Evolutionary conservation across 495 filamentous ascomycete species (phyloP), one percentile per base, ranked within the genome.

Genomic region (Penicillium steckii): DNA sequence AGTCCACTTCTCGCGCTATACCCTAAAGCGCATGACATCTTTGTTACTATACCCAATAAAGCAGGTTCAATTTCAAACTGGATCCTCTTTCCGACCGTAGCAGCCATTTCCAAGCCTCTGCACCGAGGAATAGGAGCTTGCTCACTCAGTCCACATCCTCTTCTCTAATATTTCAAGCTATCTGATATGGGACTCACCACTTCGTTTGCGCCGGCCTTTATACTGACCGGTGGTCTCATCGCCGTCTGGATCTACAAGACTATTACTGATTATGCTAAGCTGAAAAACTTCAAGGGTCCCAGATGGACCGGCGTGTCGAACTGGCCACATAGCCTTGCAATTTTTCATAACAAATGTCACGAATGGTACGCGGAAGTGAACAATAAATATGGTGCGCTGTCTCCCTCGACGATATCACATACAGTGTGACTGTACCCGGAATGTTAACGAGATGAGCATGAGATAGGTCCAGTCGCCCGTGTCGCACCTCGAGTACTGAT

Each of bases 321-420:
- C 52, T 50, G 64, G 41, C 64, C 57, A 46, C 66, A 69, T 46
- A 67, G 64, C 23, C 56, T 55, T 8, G 68, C 62, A 3, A 57
- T 69, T 10, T 52, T 69, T 19, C 45, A 60, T 13, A 50, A 56
- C 3, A 59, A 57, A 48, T 61, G 62, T 33, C 60, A 71, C 46
- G 48, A 44, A 47, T 65, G 52, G 46, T 71, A 71, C 40, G 62
- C 59, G 6, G 56, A 68, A 23, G 48, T 60, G 26, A 68, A 49
- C 38, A 53, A 69, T 44, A 65, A 69, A 65, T 50, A 68, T 52
- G 68, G 68, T 68, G 51, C 42, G 53, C 46, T 19, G 19, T 26
- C 26, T 42, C 32, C 33, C 29, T 13, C n/a, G 29, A 13, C 10
- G n/a, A 32, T n/a, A n/a, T n/a, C n/a, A n/a, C n/a, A n/a, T n/a